Evolutionary conservation across 139 green algal genomes (phyloP).

Genomic region (Closterium sp.): DNA sequence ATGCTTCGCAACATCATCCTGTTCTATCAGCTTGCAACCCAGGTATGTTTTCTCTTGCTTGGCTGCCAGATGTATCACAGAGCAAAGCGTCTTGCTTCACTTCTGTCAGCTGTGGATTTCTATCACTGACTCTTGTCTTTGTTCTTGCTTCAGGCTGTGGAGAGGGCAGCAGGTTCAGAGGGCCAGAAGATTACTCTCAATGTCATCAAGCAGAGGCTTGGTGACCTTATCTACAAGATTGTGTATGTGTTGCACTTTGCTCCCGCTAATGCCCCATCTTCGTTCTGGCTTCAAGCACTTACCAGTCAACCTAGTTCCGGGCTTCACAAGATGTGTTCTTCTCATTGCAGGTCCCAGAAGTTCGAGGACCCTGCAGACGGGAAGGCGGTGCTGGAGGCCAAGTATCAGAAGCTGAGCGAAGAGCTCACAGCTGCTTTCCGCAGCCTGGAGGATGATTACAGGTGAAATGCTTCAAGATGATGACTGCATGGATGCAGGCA

Average conservation of each 20-base stretch:
- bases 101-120: background rate
- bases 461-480: slow-evolving; percentile 57
- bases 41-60: slow-evolving; percentile 7
- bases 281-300: background rate
- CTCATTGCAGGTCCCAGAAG: slow-evolving; percentile 75
- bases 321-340: background rate
- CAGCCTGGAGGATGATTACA: slow-evolving; percentile 93
- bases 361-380: slow-evolving; percentile 93
- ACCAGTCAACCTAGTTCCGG: background rate
- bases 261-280: too few species aligned
- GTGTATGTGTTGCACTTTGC: slow-evolving; percentile 24
- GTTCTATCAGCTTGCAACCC: slow-evolving; percentile 76
- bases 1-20: slow-evolving; percentile 96
- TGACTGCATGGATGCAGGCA: slow-evolving; percentile 24
- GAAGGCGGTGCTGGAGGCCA: slow-evolving; percentile 65
- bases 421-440: slow-evolving; percentile 86
- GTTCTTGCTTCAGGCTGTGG: slow-evolving; percentile 66
- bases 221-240: slow-evolving; percentile 71
- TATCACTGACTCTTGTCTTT: background rate
- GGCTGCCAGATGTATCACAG: background rate
- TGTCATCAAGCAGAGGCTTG: slow-evolving; percentile 89
- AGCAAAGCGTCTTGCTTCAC: background rate
- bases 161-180: slow-evolving; percentile 76
- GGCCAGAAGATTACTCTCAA: slow-evolving; percentile 90
- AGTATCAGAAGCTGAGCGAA: slow-evolving; percentile 77